Base-by-base conservation (phyloP, 257 asterid species). In the Solanum dulcamara region DNA sequence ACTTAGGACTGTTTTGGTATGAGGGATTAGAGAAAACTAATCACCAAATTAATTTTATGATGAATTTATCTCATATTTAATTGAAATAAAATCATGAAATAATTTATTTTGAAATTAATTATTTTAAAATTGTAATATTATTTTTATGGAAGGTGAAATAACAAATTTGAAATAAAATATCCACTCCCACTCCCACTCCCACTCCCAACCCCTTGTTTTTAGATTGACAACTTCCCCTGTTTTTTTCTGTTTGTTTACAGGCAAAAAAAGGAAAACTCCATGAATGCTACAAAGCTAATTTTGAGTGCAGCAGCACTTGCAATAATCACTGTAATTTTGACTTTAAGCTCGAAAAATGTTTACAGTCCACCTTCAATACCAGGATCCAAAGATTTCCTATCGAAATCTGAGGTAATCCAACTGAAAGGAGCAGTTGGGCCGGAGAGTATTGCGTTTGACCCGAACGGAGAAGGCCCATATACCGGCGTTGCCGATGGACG, bases 401-500 rank as follows among this genome's bases (percentile, higher is more conserved):
- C 57, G 22, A 80, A 44, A 22, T 44, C 84, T 13, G 51, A 85
- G 13, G 7, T 75, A n/a, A 32, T 85, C 3, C 80, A 44, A 6
- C n/a, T 83, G 66, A 48, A 48, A 68, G 85, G 81, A 68, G 80
- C 87, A 10, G 70, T 50, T 53, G 90, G 87, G 22, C 90, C 90
- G 0, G 89, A 88, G 46, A 88, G 90, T 83, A 14, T 88, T 26
- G 90, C 89, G 0, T 88, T 88, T 26, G 86, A 84, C 51, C 40
- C 55, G 7, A 32, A 30, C 11, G 87, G 87, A 12, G 88, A 67
- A 3, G 90, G 90, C 11, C 90, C 90, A 15, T 88, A 88, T 42
- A 86, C 89, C 7, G 87, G 90, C 12, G 86, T 88, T 40, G 85
- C 89, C 15, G 89, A 88, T 53, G 90, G 89, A 51, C 89, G 89